A percentile compares a stretch with the other conserved stretches of the same genome.
phyloP scores from a whole-genome alignment of 805 yeast genomes.

The Wickerhamomyces rabaulensis region DNA sequence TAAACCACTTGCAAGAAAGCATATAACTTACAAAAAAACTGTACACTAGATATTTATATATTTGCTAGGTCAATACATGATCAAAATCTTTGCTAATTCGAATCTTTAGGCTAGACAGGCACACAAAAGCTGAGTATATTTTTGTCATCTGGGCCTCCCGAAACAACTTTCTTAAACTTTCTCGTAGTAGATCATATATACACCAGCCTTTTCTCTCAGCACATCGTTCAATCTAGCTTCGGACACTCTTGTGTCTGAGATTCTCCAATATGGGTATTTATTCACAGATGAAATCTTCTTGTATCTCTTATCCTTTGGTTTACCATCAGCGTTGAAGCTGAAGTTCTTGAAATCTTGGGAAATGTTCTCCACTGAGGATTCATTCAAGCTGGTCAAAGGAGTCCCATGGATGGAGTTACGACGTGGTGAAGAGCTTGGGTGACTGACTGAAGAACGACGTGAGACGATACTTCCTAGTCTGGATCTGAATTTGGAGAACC shows the following conservation, averaged over 20 bases:
- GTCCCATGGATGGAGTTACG: constrained; percentile 8
- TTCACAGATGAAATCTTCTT: constrained; percentile 51
- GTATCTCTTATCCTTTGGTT: constrained; percentile 26
- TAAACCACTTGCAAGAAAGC: no score
- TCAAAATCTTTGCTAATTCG: no score
- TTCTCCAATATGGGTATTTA: constrained; percentile 74
- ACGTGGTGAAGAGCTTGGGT: constrained; percentile 10
- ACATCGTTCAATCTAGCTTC: constrained; percentile 59
- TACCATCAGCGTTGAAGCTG: neutral
- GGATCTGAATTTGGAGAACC: constrained; percentile 19
- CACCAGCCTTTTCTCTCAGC: constrained; percentile 66
- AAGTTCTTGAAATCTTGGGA: neutral
- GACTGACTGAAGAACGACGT: constrained; percentile 17
- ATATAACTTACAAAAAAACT: no score
- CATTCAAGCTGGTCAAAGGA: neutral
- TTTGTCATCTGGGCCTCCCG: no score
- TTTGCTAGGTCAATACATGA: no score
- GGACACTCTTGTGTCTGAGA: constrained; percentile 68
- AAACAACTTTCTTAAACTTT: constrained; percentile 20
- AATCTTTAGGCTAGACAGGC: no score
- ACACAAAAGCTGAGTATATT: no score
- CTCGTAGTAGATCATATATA: constrained; percentile 82
- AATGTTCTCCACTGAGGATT: neutral
- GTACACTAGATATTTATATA: no score
- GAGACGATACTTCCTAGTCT: constrained; percentile 20